Base-by-base conservation (phyloP, 768 basidiomycete species). In the Krasilnikovozyma curviuscula region DNA sequence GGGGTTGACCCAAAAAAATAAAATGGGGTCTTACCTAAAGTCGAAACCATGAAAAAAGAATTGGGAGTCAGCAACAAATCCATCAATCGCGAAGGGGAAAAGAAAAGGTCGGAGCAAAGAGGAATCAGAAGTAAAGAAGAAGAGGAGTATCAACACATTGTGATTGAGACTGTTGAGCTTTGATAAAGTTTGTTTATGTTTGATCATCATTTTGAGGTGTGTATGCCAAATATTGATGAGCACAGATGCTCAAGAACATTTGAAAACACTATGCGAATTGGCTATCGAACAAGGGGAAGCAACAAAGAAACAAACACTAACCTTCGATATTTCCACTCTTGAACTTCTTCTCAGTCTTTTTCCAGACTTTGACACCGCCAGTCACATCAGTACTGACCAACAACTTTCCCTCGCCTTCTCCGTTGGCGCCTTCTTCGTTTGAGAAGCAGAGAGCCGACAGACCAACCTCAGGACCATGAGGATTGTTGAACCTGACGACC, bases 361-460 rank as follows among this genome's bases (percentile, higher is more conserved):
- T 70, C 91, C 91, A 97, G 3, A 77, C 67, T 62, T 85, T 93
- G 48, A 86, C 76, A 27, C 67, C 64, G 1, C 77, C 76, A 63
- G 89, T 84, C 53, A 71, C 70, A 6, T 80, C 80, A 10, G 78
- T 75, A 6, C 86, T 83, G 23, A 79, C 74, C 16, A 93, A 68
- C 48, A 73, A 66, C 5, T 66, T n/a, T n/a, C n/a, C n/a, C n/a
- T n/a, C n/a, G n/a, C n/a, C n/a, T n/a, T n/a, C n/a, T n/a, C n/a
- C n/a, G n/a, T n/a, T n/a, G n/a, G n/a, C n/a, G n/a, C n/a, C n/a
- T n/a, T n/a, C n/a, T n/a, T n/a, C n/a, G n/a, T n/a, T n/a, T n/a
- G n/a, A n/a, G n/a, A n/a, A n/a, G n/a, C n/a, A n/a, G n/a, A n/a
- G n/a, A n/a, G n/a, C n/a, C n/a, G n/a, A n/a, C n/a, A n/a, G n/a